Evolutionary conservation across 108 stramenopile genomes (phyloP).

Genomic region (Chaetoceros tenuissimus): DNA sequence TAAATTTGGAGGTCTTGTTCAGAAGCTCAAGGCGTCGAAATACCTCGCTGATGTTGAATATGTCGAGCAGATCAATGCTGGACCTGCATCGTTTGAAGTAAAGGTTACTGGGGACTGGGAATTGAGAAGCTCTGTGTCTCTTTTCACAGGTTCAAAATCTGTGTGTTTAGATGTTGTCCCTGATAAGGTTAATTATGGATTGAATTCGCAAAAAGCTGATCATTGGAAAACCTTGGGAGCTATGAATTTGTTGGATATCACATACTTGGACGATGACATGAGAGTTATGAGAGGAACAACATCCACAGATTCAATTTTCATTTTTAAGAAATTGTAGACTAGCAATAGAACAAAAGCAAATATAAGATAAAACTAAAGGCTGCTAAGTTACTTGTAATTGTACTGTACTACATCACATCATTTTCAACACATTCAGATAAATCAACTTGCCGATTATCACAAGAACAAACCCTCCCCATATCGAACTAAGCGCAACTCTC

Average conservation of each 20-base stretch:
- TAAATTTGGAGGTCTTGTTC: slow-evolving; percentile 57
- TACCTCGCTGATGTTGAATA: slow-evolving; percentile 65
- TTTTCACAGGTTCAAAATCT: slow-evolving; percentile 66
- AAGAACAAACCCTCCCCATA: slow-evolving; percentile 9
- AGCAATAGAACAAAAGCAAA: too few species aligned
- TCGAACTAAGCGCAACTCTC: slow-evolving; percentile 4
- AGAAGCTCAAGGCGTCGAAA: slow-evolving; percentile 43
- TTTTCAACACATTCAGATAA: too few species aligned
- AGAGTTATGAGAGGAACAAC: slow-evolving; percentile 81
- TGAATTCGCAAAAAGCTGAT: slow-evolving; percentile 62
- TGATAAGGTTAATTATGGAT: slow-evolving; percentile 61
- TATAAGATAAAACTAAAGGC: too few species aligned
- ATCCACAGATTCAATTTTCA: slow-evolving; percentile 65
- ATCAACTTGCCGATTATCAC: background rate
- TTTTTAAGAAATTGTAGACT: slow-evolving; percentile 59
- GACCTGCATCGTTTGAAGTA: slow-evolving; percentile 56
- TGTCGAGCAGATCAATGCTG: slow-evolving; percentile 60
- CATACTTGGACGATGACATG: slow-evolving; percentile 72
- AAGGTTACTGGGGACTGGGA: slow-evolving; percentile 71
- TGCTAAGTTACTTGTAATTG: too few species aligned
- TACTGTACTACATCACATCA: too few species aligned
- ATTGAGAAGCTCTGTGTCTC: slow-evolving; percentile 45
- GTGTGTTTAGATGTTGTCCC: slow-evolving; percentile 59
- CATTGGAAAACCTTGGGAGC: slow-evolving; percentile 83
- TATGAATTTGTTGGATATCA: slow-evolving; percentile 62